These are phyloP conservation scores for Huntiella bhutanensis DNA, from an alignment of 2,329 filamentous ascomycete species.

Conservation along the genomic window DNA sequence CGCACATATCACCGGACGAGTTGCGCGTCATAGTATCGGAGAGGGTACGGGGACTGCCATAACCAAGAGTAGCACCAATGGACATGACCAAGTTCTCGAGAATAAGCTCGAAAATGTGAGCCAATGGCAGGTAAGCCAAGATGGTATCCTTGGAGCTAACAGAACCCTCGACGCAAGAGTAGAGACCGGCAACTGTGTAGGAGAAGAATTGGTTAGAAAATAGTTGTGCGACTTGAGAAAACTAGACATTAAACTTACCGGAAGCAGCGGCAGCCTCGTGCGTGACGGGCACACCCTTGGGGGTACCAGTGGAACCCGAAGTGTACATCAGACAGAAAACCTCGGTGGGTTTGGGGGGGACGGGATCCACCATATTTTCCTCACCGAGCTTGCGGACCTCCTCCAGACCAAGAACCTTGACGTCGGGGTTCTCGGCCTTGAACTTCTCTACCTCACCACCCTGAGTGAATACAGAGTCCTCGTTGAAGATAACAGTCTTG, in stretches of 20 bases:
- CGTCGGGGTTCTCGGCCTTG: slow-evolving; percentile 33
- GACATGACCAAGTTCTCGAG: slow-evolving; percentile 83
- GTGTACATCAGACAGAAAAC: slow-evolving; percentile 76
- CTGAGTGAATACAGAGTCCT: slow-evolving; percentile 32
- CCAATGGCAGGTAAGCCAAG: slow-evolving; percentile 80
- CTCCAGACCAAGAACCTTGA: slow-evolving; percentile 34
- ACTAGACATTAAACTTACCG: slow-evolving; percentile 22
- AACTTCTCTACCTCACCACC: slow-evolving; percentile 34
- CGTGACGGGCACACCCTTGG: slow-evolving; percentile 72
- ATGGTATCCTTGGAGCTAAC: slow-evolving; percentile 62
- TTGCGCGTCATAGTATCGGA: slow-evolving; percentile 74
- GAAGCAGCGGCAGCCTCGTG: slow-evolving; percentile 67
- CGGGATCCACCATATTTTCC: slow-evolving; percentile 50
- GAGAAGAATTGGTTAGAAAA: slow-evolving; percentile 10
- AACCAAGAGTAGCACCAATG: slow-evolving; percentile 82
- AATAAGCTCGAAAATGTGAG: slow-evolving; percentile 91
- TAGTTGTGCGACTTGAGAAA: neutral
- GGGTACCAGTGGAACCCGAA: slow-evolving; percentile 72
- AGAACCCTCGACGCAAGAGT: slow-evolving; percentile 56
- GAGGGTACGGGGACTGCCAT: slow-evolving; percentile 77
- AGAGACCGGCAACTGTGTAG: slow-evolving; percentile 52
- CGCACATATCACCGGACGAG: slow-evolving; percentile 82
- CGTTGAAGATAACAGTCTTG: slow-evolving; percentile 44
- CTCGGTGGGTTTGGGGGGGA: slow-evolving; percentile 54
- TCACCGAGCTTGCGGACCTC: slow-evolving; percentile 39